Percentiles rank a stretch among this genome's conserved stretches.
phyloP scores from a whole-genome alignment of 2,329 filamentous ascomycete genomes.

The Cyclaneusma minus region DNA sequence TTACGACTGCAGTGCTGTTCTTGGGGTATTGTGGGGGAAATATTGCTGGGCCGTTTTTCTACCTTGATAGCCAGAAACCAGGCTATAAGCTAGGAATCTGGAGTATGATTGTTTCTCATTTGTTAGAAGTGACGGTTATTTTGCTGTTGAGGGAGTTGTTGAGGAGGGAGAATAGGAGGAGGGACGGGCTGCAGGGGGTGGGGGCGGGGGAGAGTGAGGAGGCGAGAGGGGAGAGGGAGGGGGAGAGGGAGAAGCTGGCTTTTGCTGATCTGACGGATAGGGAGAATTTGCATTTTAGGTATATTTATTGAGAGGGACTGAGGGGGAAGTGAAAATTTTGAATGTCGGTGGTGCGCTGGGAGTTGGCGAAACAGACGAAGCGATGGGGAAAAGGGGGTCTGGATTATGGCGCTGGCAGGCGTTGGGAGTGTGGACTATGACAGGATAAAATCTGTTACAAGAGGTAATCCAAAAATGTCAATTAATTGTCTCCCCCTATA shows the following conservation, averaged over 20 bases:
- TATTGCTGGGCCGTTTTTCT: constrained; percentile 42
- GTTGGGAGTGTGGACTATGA: too few relatives aligned
- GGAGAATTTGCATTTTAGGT: constrained; percentile 21
- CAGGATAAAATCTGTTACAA: too few relatives aligned
- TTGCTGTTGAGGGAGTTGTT: constrained; percentile 23
- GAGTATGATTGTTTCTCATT: constrained; percentile 25
- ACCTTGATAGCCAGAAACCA: constrained; percentile 33
- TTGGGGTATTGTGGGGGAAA: constrained; percentile 26
- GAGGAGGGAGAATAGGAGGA: constrained; percentile 23
- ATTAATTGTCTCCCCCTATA: too few relatives aligned
- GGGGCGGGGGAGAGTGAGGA: constrained; percentile 1
- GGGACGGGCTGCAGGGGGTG: constrained; percentile 11
- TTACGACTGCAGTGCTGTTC: constrained; percentile 25
- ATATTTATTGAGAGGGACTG: too few relatives aligned
- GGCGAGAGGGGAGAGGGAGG: constrained; percentile 2
- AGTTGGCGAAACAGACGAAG: too few relatives aligned
- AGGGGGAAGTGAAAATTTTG: too few relatives aligned
- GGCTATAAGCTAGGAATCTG: constrained; percentile 25
- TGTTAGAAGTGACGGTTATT: constrained; percentile 23
- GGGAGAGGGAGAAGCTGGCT: constrained; percentile 7
- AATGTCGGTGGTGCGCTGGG: too few relatives aligned
- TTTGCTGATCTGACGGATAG: constrained; percentile 21
- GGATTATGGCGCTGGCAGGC: too few relatives aligned
- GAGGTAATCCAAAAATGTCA: too few relatives aligned
- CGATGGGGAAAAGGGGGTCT: too few relatives aligned